Percentiles rank a stretch among this genome's conserved stretches.
Evolutionary conservation across 2,329 filamentous ascomycete species (phyloP).

Genomic region (Ophiostoma piceae): DNA sequence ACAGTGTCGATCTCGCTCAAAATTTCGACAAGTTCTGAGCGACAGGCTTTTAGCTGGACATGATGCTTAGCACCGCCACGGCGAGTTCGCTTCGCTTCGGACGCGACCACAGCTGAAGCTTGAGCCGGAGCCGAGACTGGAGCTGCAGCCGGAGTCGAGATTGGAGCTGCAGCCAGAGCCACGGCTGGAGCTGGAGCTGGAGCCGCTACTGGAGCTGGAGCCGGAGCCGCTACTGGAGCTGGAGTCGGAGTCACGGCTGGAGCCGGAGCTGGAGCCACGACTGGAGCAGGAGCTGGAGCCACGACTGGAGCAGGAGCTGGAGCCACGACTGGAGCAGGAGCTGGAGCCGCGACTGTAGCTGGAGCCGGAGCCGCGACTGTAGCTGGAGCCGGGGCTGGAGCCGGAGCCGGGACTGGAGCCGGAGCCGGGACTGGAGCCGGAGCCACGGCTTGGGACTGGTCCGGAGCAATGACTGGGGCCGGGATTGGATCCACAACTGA

Average conservation of each 20-base stretch:
- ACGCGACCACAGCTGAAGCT: neutral
- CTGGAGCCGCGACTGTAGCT: neutral
- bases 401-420: no score
- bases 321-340: no score
- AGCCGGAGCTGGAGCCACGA: neutral
- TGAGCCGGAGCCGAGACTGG: neutral
- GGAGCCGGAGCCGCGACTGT: neutral
- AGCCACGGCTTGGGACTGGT: no score
- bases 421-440: neutral
- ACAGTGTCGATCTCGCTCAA: neutral
- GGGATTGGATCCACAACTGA: neutral
- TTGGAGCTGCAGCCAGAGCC: neutral
- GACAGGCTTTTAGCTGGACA: neutral
- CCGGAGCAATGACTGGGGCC: neutral
- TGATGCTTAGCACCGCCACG: neutral
- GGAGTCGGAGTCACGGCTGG: neutral
- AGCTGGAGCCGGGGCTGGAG: neutral
- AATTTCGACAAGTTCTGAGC: neutral
- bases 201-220: neutral
- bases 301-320: neutral
- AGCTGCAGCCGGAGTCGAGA: neutral
- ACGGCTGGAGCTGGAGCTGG: no score
- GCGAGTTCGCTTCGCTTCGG: neutral
- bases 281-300: no score
- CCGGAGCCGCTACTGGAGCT: neutral